phyloP scores from a whole-genome alignment of 2,329 filamentous ascomycete genomes.

The Zymoseptoria ardabiliae region DNA sequence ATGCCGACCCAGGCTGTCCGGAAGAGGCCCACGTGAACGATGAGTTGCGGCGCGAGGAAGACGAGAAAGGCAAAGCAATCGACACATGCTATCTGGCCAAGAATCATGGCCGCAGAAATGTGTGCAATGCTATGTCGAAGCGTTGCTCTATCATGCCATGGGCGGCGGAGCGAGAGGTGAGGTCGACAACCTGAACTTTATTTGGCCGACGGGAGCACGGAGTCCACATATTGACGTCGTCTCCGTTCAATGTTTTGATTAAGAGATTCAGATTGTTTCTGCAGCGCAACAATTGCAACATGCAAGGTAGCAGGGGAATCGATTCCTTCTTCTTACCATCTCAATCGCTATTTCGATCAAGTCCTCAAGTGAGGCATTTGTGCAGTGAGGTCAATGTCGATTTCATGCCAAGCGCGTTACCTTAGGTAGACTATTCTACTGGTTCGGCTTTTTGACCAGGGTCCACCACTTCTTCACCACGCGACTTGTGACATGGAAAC shows the following conservation, averaged over 20 bases:
- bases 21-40: constrained; percentile 59
- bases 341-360: no score
- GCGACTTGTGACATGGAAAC: not conserved
- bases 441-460: not conserved
- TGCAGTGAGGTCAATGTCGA: not conserved
- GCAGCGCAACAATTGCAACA: no score
- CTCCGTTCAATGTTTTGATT: not conserved
- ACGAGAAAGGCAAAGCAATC: constrained; percentile 68
- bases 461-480: not conserved
- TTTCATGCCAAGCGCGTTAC: not conserved
- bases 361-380: not conserved
- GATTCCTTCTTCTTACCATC: no score
- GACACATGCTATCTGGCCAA: constrained; percentile 65
- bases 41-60: constrained; percentile 63
- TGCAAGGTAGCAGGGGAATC: no score
- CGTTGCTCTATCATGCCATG: not conserved
- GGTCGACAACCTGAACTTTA: not conserved
- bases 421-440: no score
- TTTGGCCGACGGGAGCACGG: not conserved
- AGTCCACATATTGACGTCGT: not conserved
- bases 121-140: not conserved
- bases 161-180: not conserved
- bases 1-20: constrained; percentile 52
- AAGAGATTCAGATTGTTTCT: no score
- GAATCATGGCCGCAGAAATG: constrained; percentile 50